Evolutionary conservation across 768 basidiomycete species (phyloP).

Genomic region (Hydnum rufescens): DNA sequence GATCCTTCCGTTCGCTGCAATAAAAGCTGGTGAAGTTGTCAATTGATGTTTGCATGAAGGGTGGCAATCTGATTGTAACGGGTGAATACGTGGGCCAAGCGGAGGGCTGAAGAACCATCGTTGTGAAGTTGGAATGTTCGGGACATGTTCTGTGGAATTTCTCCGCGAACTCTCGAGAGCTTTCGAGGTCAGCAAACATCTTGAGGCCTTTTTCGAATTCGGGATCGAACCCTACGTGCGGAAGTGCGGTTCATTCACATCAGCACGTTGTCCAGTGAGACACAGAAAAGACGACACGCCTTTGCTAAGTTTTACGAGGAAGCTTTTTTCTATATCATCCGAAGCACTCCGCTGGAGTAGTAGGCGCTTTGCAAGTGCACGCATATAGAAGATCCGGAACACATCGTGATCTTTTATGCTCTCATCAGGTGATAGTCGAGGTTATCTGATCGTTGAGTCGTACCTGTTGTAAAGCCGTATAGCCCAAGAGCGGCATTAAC

Average conservation of each 20-base stretch:
- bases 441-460: neutral
- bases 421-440: neutral
- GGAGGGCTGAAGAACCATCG: slow-evolving; percentile 71
- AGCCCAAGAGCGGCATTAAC: slow-evolving; percentile 50
- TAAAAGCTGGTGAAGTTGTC: slow-evolving; percentile 49
- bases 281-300: slow-evolving; percentile 24
- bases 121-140: slow-evolving; percentile 30
- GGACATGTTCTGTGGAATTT: slow-evolving; percentile 33
- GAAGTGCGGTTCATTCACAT: neutral
- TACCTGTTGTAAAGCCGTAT: slow-evolving; percentile 60
- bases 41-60: slow-evolving; percentile 56
- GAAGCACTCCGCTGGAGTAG: slow-evolving; percentile 70
- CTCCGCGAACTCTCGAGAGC: slow-evolving; percentile 52
- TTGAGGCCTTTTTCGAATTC: slow-evolving; percentile 87
- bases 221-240: slow-evolving; percentile 63
- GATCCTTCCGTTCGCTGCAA: slow-evolving; percentile 53
- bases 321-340: slow-evolving; percentile 66
- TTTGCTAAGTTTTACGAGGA: slow-evolving; percentile 73
- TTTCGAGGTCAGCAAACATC: slow-evolving; percentile 81
- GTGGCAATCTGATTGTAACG: slow-evolving; percentile 24
- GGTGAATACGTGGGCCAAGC: slow-evolving; percentile 45
- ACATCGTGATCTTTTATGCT: slow-evolving; percentile 55
- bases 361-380: slow-evolving; percentile 69
- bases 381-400: slow-evolving; percentile 82
- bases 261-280: neutral